A percentile compares a stretch with the other conserved stretches of the same genome.
These are phyloP conservation scores for Balansia obtecta DNA, from an alignment of 2,329 filamentous ascomycete species.

Conservation along the genomic window DNA sequence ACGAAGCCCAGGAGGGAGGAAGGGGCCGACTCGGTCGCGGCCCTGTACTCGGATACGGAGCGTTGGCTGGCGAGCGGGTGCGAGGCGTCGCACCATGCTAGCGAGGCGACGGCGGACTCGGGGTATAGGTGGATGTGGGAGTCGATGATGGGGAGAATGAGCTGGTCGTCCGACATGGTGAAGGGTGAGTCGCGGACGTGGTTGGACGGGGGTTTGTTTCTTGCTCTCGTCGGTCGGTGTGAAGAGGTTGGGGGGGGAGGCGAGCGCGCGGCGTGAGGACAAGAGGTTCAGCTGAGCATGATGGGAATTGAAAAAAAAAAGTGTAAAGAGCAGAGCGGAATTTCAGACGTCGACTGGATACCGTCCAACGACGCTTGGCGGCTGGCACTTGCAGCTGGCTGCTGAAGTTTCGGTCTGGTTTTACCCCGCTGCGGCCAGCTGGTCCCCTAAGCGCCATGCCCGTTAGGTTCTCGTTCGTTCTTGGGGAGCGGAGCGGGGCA, in stretches of 20 bases:
- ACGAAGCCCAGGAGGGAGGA: constrained; percentile 59
- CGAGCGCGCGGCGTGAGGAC: too few species aligned
- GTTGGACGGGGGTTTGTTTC: too few species aligned
- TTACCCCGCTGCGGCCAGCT: background rate
- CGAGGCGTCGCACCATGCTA: constrained; percentile 55
- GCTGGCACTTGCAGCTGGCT: background rate
- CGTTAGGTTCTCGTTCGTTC: background rate
- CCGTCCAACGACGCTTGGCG: too few species aligned
- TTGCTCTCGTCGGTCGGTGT: too few species aligned
- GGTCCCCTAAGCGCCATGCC: background rate
- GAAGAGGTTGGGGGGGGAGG: too few species aligned
- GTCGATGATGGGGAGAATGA: constrained; percentile 58
- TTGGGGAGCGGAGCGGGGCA: background rate
- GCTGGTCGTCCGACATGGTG: constrained; percentile 27
- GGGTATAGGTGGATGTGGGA: constrained; percentile 88
- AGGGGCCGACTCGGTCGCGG: constrained; percentile 26
- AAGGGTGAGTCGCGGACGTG: too few species aligned
- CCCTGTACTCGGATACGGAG: constrained; percentile 51
- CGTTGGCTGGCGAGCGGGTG: constrained; percentile 50
- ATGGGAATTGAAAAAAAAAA: too few species aligned
- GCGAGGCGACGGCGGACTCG: constrained; percentile 47
- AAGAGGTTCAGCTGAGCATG: background rate
- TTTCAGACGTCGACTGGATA: background rate
- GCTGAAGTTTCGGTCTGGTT: constrained; percentile 1
- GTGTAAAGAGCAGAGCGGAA: too few species aligned